Base-by-base conservation (phyloP, 768 basidiomycete species). In the Peribolospora baueri region DNA sequence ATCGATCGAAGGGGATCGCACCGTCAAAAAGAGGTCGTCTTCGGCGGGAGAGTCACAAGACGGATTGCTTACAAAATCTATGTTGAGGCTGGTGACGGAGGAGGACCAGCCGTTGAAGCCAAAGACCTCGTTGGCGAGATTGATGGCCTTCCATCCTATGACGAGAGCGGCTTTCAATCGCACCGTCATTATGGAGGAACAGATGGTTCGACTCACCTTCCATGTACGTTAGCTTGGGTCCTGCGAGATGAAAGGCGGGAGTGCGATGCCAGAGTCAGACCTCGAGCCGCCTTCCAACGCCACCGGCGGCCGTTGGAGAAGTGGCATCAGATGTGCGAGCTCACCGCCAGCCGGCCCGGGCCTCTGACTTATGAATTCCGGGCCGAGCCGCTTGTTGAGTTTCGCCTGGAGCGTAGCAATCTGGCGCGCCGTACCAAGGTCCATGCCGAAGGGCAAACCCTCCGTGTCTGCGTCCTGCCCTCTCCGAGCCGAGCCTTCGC, bases 101-200 rank as follows among this genome's bases (percentile, higher is more conserved):
- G 84, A 82, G 58, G 81, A 83, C 90, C 87, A 90, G 37, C 90
- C 93, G 59, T 97, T 86, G 72, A 87, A 95, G 1, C 91, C 91
- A 68, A 98, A 97, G 47, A 97, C 83, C 60, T 98, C 91, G 65
- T 98, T 98, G 2, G 91, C 93, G 36, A 98, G 74, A 64, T 90
- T 91, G 67, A 98, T 93, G 43, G 88, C 80, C 69, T 86, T 90
- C 91, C 91, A 97, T 0, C 91, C 25, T 25, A 25, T 25, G 25
- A 25, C 25, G 25, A 25, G 25, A 25, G 25, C 25, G 25, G 25
- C 25, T 25, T 25, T 25, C 25, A 25, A 25, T 25, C 25, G 25
- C 25, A 25, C 25, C 25, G 25, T 25, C 25, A 25, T 25, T 25
- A 25, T 25, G 25, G 25, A 25, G 25, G 25, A 25, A 25, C 25